Percentiles rank a stretch among this genome's conserved stretches.
Evolutionary conservation across 1,284 basidiomycete species (phyloP).

Genomic region (Sutorius eximius): DNA sequence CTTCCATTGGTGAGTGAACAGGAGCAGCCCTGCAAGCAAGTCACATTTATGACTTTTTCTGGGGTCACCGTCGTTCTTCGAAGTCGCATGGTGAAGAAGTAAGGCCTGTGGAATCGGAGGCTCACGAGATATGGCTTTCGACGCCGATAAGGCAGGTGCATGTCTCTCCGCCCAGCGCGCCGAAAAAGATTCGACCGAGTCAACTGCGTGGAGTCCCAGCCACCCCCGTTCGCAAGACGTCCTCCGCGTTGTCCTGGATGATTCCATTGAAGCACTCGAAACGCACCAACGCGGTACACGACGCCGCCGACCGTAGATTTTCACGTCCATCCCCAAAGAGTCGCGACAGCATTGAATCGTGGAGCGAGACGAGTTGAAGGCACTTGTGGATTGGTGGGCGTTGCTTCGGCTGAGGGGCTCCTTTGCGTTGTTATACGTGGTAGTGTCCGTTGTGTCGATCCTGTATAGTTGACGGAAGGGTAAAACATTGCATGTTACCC

Average conservation of each 20-base stretch:
- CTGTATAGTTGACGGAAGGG: background rate
- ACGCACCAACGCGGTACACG: background rate
- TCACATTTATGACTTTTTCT: slow-evolving; percentile 4
- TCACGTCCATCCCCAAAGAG: slow-evolving; percentile 39
- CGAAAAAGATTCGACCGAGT: slow-evolving; percentile 26
- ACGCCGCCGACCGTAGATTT: slow-evolving; percentile 13
- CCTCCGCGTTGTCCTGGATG: slow-evolving; percentile 32
- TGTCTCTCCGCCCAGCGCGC: slow-evolving; percentile 25
- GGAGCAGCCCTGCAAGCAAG: background rate
- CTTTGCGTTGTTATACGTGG: background rate
- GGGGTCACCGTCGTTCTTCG: slow-evolving; percentile 4
- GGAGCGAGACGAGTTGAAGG: slow-evolving; percentile 34
- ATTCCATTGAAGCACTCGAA: slow-evolving; percentile 17
- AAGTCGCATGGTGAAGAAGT: slow-evolving; percentile 11
- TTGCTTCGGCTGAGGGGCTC: slow-evolving; percentile 7
- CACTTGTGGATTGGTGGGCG: background rate
- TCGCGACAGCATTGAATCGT: slow-evolving; percentile 55
- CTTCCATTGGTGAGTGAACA: slow-evolving; percentile 22
- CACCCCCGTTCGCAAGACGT: slow-evolving; percentile 15
- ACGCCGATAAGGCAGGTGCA: slow-evolving; percentile 27
- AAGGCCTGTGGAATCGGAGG: background rate
- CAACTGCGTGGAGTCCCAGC: slow-evolving; percentile 10
- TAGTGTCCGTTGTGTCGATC: background rate
- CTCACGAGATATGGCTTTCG: slow-evolving; percentile 5
- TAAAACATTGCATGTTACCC: background rate